A percentile compares a stretch with the other conserved stretches of the same genome.
Conservation (phyloP, 805 yeast genomes). For the Sugiyamaella valdiviana region DNA sequence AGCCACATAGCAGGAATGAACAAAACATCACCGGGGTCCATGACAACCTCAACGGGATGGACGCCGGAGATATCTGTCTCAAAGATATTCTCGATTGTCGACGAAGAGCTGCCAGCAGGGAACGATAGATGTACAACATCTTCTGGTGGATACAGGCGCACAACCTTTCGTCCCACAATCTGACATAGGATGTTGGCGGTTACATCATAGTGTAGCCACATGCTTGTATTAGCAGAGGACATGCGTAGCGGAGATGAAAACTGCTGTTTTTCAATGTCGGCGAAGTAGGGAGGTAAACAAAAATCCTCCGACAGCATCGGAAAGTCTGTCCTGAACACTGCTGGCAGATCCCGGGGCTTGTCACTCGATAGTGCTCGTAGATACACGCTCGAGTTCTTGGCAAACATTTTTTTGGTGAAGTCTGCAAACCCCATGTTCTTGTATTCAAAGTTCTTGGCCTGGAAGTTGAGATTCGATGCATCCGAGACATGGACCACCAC, state of each 20-base stretch:
- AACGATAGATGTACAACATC: conserved; percentile 29
- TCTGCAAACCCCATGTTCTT: conserved; percentile 26
- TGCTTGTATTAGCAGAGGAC: conserved; percentile 30
- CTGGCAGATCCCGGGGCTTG: conserved; percentile 29
- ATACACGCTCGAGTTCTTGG: conserved; percentile 17
- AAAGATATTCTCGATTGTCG: conserved; percentile 31
- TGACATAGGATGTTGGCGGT: conserved; percentile 35
- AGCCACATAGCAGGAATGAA: conserved; percentile 37
- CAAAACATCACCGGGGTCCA: conserved; percentile 35
- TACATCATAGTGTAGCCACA: conserved; percentile 37
- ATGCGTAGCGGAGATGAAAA: conserved; percentile 34
- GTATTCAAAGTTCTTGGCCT: conserved; percentile 31
- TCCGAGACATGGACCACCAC: conserved; percentile 29
- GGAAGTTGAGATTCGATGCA: conserved; percentile 26
- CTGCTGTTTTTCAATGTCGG: conserved; percentile 18
- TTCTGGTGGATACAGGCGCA: conserved; percentile 33
- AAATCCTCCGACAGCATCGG: conserved; percentile 30
- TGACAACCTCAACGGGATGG: conserved; percentile 28
- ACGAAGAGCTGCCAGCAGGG: conserved; percentile 31
- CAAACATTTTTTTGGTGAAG: conserved; percentile 24
- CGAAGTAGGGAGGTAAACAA: conserved; percentile 24
- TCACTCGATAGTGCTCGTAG: conserved; percentile 28
- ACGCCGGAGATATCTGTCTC: conserved; percentile 10
- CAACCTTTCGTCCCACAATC: conserved; percentile 29
- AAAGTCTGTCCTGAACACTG: conserved; percentile 29